Conservation (phyloP, 169 alveolate genomes). For the Plasmodium adleri region DNA sequence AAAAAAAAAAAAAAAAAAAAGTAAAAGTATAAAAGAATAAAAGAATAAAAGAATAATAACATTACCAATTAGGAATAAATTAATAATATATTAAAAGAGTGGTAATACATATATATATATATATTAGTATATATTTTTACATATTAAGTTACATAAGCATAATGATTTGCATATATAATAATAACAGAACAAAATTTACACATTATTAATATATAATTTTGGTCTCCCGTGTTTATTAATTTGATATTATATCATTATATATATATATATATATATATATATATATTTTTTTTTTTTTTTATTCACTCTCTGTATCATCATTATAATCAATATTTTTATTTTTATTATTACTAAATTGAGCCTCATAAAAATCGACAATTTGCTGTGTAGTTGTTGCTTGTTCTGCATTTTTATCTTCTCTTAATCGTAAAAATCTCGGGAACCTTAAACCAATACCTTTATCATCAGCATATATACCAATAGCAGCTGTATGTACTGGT, state of each 20-base stretch:
- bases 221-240: background rate
- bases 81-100: too few species aligned
- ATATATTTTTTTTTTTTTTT: background rate
- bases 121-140: too few species aligned
- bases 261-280: background rate
- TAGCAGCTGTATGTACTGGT: slow-evolving; percentile 97
- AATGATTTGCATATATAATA: too few species aligned
- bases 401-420: slow-evolving; percentile 96
- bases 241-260: background rate
- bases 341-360: slow-evolving; percentile 78
- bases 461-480: slow-evolving; percentile 86
- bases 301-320: slow-evolving; percentile 71
- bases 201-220: too few species aligned
- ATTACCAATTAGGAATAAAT: too few species aligned
- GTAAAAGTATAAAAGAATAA: too few species aligned
- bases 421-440: slow-evolving; percentile 96
- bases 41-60: too few species aligned
- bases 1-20: too few species aligned
- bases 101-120: too few species aligned
- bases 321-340: slow-evolving; percentile 62
- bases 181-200: too few species aligned
- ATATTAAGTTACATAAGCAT: too few species aligned
- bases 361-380: slow-evolving; percentile 90
- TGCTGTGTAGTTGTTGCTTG: slow-evolving; percentile 95
- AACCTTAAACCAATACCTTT: slow-evolving; percentile 98